phyloP scores from a whole-genome alignment of 108 stramenopile genomes.

The Cylindrotheca fusiformis region DNA sequence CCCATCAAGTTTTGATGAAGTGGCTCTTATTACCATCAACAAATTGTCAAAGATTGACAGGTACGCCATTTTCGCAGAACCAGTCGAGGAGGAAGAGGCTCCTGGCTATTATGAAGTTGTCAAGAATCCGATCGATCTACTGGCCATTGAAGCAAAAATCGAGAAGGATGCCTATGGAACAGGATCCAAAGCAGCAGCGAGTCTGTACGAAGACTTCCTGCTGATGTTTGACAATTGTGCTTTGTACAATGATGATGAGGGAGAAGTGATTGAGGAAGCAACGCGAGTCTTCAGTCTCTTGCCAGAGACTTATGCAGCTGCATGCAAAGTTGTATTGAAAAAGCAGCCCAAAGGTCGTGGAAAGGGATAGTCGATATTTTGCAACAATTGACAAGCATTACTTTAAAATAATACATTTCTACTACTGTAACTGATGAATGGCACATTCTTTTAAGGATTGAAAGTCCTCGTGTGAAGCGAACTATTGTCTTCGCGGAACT shows the following conservation, averaged over 20 bases:
- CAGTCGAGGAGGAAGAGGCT: slow-evolving; percentile 67
- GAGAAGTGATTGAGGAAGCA: slow-evolving; percentile 74
- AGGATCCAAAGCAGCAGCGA: slow-evolving; percentile 55
- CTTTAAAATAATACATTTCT: too few relatives aligned
- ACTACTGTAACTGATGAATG: too few relatives aligned
- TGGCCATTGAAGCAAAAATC: slow-evolving; percentile 66
- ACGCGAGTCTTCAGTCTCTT: slow-evolving; percentile 50
- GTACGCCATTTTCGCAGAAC: slow-evolving; percentile 66
- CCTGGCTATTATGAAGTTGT: slow-evolving; percentile 71
- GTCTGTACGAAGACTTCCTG: slow-evolving; percentile 62
- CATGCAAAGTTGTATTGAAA: slow-evolving; percentile 23
- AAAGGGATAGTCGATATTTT: too few relatives aligned
- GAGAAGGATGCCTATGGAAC: slow-evolving; percentile 67
- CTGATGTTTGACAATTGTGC: slow-evolving; percentile 78
- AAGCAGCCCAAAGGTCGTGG: slow-evolving; percentile 32
- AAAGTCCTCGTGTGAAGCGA: neutral
- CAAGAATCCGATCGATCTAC: slow-evolving; percentile 72
- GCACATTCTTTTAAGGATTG: too few relatives aligned
- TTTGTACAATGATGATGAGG: slow-evolving; percentile 62
- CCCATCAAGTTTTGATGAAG: slow-evolving; percentile 48
- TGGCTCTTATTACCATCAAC: slow-evolving; percentile 51
- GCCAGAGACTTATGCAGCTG: slow-evolving; percentile 52
- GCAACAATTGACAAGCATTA: too few relatives aligned
- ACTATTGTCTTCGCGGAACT: neutral
- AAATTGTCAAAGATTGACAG: slow-evolving; percentile 59